Conservation (phyloP, 2,329 filamentous ascomycete species). For the Macroventuria anomochaeta region DNA sequence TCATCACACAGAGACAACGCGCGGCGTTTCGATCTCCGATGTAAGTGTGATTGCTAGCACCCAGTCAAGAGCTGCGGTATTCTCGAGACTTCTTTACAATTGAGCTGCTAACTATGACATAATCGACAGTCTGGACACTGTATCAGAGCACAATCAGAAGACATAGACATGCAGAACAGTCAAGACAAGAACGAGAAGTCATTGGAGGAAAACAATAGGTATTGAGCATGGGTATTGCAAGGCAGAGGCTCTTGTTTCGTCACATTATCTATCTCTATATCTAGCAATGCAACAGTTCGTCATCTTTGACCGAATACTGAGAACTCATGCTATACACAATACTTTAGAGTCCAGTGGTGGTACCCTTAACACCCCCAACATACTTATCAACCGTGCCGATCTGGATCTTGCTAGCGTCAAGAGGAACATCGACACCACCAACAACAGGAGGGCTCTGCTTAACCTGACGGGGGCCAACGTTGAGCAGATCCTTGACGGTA, state of each 20-base stretch:
- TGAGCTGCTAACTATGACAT: too few relatives aligned
- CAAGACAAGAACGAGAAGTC: too few relatives aligned
- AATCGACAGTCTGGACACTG: too few relatives aligned
- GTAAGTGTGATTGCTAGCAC: too few relatives aligned
- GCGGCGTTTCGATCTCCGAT: too few relatives aligned
- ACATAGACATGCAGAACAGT: too few relatives aligned
- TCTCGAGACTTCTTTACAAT: too few relatives aligned
- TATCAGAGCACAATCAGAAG: too few relatives aligned
- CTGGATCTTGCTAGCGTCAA: slow-evolving; percentile 8
- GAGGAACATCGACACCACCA: slow-evolving; percentile 1
- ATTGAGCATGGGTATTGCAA: neutral
- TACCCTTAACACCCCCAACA: slow-evolving; percentile 1
- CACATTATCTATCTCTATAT: neutral
- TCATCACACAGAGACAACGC: too few relatives aligned
- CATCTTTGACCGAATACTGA: neutral
- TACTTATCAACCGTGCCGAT: slow-evolving; percentile 11
- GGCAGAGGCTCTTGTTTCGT: neutral
- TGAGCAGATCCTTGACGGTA: slow-evolving; percentile 2
- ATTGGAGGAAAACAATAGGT: too few relatives aligned
- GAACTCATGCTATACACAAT: neutral
- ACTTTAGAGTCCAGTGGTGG: neutral
- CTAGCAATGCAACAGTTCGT: neutral
- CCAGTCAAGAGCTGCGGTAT: too few relatives aligned
- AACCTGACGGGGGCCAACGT: neutral
- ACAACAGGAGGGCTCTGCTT: slow-evolving; percentile 8